phyloP scores from a whole-genome alignment of 2,329 filamentous ascomycete species.

The Colletotrichum cordylinicola region DNA sequence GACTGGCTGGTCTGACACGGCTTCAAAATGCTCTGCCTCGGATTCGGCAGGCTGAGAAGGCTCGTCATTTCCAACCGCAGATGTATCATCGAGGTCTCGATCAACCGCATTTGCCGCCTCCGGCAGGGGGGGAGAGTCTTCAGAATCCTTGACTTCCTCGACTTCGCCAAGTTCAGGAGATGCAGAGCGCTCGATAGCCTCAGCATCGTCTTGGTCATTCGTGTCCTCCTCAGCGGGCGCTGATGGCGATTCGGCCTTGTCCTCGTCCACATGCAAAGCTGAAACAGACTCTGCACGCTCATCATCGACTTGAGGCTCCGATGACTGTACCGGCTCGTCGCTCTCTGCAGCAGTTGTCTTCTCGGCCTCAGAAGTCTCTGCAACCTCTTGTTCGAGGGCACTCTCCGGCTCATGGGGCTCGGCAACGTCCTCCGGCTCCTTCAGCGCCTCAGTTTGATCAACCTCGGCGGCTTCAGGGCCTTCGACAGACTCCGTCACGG shows the following conservation, averaged over 20 bases:
- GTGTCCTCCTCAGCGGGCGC: background rate
- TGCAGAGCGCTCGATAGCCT: background rate
- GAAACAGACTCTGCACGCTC: background rate
- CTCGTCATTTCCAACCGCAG: background rate
- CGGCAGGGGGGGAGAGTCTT: background rate
- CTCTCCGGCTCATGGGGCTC: background rate
- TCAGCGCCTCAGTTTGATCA: background rate
- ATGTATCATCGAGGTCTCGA: background rate
- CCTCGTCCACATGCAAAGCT: background rate
- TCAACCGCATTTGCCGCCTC: background rate
- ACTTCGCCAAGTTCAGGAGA: background rate
- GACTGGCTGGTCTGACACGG: background rate
- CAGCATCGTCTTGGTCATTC: background rate
- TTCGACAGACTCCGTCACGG: background rate
- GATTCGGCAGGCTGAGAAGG: background rate
- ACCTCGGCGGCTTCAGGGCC: background rate
- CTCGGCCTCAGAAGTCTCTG: background rate
- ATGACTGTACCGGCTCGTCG: background rate
- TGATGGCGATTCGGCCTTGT: background rate
- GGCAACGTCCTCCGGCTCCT: background rate
- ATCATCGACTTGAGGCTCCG: background rate
- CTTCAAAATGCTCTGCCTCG: background rate
- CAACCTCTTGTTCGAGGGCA: background rate
- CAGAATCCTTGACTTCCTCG: background rate
- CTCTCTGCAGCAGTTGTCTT: background rate